phyloP scores from a whole-genome alignment of 371 early-diverging fungal genomes.

The Mucor indicus region DNA sequence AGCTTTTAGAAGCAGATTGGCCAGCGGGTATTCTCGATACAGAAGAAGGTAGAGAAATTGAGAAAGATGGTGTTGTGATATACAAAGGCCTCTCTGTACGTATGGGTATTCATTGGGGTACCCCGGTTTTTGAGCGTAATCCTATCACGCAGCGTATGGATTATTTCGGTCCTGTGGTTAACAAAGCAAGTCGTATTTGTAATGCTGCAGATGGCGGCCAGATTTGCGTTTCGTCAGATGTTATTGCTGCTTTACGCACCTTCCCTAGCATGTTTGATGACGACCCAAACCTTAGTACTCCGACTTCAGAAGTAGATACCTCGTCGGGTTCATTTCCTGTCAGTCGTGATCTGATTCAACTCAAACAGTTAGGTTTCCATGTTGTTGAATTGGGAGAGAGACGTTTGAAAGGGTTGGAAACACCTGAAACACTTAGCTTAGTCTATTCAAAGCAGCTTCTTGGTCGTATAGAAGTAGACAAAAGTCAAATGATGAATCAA shows the following conservation, averaged over 20 bases:
- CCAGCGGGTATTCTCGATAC: conserved; percentile 85
- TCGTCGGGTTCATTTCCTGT: conserved; percentile 25
- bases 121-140: conserved; percentile 88
- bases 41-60: conserved; percentile 79
- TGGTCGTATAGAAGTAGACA: conserved; percentile 44
- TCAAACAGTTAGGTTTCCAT: conserved; percentile 71
- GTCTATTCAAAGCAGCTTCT: conserved; percentile 66
- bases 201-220: conserved; percentile 92
- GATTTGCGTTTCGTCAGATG: conserved; percentile 72
- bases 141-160: conserved; percentile 93
- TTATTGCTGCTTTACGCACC: conserved; percentile 48
- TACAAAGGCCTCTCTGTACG: conserved; percentile 89
- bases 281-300: conserved; percentile 29
- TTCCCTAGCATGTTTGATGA: conserved; percentile 36
- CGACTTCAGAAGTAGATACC: not conserved
- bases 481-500: conserved; percentile 25
- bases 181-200: conserved; percentile 84
- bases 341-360: conserved; percentile 54
- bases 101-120: conserved; percentile 95
- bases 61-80: conserved; percentile 59
- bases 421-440: conserved; percentile 77
- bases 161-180: conserved; percentile 95
- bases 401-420: conserved; percentile 89
- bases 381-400: conserved; percentile 78
- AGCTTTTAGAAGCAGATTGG: conserved; percentile 87